phyloP scores from a whole-genome alignment of 148 eudicot genomes.

The Mesembryanthemum crystallinum region DNA sequence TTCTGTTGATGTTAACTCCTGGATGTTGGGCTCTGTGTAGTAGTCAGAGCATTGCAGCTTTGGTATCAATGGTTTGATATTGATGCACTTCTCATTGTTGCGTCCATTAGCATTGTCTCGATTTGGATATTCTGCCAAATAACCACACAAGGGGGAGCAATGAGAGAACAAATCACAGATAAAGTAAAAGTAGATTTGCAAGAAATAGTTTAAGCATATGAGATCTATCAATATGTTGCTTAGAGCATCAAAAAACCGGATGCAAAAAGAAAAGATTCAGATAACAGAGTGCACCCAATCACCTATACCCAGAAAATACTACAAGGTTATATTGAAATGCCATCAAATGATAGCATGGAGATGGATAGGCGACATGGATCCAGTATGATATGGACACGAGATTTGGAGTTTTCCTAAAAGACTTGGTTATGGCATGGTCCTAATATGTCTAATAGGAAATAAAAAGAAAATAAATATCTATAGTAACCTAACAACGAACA shows the following conservation, averaged over 20 bases:
- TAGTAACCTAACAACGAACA: no score
- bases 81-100: not conserved
- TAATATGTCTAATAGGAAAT: not conserved
- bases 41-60: constrained; percentile 50
- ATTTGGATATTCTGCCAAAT: constrained; percentile 1
- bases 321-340: not conserved
- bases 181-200: no score
- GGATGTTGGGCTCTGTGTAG: constrained; percentile 49
- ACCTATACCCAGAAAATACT: not conserved
- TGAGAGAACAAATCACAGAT: not conserved
- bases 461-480: no score
- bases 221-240: not conserved
- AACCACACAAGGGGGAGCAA: not conserved
- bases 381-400: not conserved
- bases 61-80: constrained; percentile 36
- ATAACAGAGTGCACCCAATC: not conserved
- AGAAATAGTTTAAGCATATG: not conserved
- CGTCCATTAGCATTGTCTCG: not conserved
- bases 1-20: constrained; percentile 46
- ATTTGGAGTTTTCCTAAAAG: not conserved
- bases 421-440: not conserved
- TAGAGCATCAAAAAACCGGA: not conserved
- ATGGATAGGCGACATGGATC: not conserved
- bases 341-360: not conserved
- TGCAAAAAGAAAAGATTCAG: not conserved